Conservation (phyloP, 129 eudicot species). For the Smallanthus sonchifolius region DNA sequence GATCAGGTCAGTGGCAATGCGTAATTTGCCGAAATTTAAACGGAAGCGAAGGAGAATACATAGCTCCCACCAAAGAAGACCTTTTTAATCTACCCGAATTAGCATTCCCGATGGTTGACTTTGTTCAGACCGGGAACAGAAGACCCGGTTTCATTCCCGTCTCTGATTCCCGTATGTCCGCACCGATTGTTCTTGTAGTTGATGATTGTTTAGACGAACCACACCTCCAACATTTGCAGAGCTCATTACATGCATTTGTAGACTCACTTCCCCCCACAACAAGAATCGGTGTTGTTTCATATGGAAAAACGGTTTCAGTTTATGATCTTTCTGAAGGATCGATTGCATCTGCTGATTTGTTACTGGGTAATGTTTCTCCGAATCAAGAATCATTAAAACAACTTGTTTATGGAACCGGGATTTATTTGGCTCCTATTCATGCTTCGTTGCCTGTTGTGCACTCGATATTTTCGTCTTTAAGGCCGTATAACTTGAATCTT, state of each 20-base stretch:
- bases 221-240: slow-evolving; percentile 88
- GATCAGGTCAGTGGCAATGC: slow-evolving; percentile 99
- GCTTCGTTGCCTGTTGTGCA: slow-evolving; percentile 85
- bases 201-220: slow-evolving; percentile 89
- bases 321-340: slow-evolving; percentile 91
- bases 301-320: slow-evolving; percentile 78
- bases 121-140: slow-evolving; percentile 61
- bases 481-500: slow-evolving; percentile 53
- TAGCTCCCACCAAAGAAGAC: slow-evolving; percentile 74
- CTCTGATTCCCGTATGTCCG: slow-evolving; percentile 79
- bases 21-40: slow-evolving; percentile 77
- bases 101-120: slow-evolving; percentile 74
- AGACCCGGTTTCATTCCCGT: slow-evolving; percentile 84
- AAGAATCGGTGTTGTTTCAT: slow-evolving; percentile 67
- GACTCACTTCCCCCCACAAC: slow-evolving; percentile 91
- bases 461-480: slow-evolving; percentile 70
- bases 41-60: slow-evolving; percentile 88
- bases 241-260: slow-evolving; percentile 86
- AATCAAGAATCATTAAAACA: slow-evolving; percentile 74
- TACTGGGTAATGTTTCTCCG: slow-evolving; percentile 69
- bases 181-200: slow-evolving; percentile 79
- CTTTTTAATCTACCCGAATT: slow-evolving; percentile 76
- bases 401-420: slow-evolving; percentile 81
- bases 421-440: slow-evolving; percentile 79
- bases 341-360: slow-evolving; percentile 80